Conservation (phyloP, 2,329 filamentous ascomycete species). For the Alternaria arborescens region DNA sequence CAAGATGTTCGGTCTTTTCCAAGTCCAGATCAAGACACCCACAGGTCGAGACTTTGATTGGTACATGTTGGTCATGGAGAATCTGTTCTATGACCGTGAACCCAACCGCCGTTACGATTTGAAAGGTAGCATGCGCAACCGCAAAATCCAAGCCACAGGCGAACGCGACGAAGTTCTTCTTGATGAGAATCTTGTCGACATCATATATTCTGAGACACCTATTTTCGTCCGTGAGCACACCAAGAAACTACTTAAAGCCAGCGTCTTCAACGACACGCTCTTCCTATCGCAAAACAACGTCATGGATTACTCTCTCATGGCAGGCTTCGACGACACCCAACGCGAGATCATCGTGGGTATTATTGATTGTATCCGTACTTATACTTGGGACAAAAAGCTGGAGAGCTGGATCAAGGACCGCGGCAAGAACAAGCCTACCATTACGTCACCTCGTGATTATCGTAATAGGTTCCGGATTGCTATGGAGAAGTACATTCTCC, state of each 20-base stretch:
- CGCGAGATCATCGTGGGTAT: slow-evolving; percentile 97
- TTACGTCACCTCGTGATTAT: slow-evolving; percentile 97
- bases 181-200: slow-evolving; percentile 99
- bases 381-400: slow-evolving; percentile 99
- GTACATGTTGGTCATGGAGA: slow-evolving; percentile 95
- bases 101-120: slow-evolving; percentile 86
- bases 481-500: slow-evolving; percentile 88
- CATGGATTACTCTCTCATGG: slow-evolving; percentile 99
- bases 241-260: slow-evolving; percentile 89
- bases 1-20: slow-evolving; percentile 99
- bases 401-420: slow-evolving; percentile 99
- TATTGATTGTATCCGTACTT: slow-evolving; percentile 95
- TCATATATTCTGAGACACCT: slow-evolving; percentile 90
- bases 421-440: slow-evolving; percentile 86
- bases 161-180: slow-evolving; percentile 95
- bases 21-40: slow-evolving; percentile 96
- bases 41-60: slow-evolving; percentile 95
- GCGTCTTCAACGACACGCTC: slow-evolving; percentile 96
- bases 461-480: slow-evolving; percentile 94
- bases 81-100: slow-evolving; percentile 93
- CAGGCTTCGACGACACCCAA: slow-evolving; percentile 88
- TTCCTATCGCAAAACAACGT: slow-evolving; percentile 95
- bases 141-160: slow-evolving; percentile 94
- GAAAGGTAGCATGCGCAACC: slow-evolving; percentile 98
- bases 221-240: slow-evolving; percentile 95